Percentiles rank a stretch among this genome's conserved stretches.
These are phyloP conservation scores for Haplographium delicatum DNA, from an alignment of 495 filamentous ascomycete genomes.

Conservation along the genomic window DNA sequence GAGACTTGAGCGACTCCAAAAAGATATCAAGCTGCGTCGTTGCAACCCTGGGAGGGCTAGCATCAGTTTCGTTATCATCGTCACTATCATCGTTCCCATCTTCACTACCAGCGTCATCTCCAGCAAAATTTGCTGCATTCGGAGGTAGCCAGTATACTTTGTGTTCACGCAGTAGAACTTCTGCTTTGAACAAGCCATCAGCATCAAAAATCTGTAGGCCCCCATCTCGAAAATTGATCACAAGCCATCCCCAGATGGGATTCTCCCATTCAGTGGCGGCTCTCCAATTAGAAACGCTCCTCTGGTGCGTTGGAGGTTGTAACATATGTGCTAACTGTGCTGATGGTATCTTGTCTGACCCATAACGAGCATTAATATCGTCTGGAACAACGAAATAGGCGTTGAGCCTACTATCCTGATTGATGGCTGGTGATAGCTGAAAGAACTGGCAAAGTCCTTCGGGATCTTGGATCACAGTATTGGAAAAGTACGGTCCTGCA, in stretches of 20 bases:
- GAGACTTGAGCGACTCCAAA: not conserved
- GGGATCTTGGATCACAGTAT: not conserved
- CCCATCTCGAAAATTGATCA: slow-evolving; percentile 44
- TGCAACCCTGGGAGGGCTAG: not conserved
- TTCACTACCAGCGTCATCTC: slow-evolving; percentile 22
- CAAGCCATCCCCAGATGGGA: slow-evolving; percentile 49
- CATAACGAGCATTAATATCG: not conserved
- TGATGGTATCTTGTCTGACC: too few relatives aligned
- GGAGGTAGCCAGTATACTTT: slow-evolving; percentile 35
- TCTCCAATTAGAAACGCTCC: slow-evolving; percentile 18
- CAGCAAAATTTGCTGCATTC: not conserved
- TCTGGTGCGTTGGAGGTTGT: not conserved
- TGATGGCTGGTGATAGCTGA: slow-evolving; percentile 44
- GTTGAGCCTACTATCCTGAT: slow-evolving; percentile 43
- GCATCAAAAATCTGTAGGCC: slow-evolving; percentile 44
- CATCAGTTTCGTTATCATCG: too few relatives aligned
- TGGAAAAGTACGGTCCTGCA: not conserved
- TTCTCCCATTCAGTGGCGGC: slow-evolving; percentile 37
- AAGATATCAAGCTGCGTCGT: not conserved
- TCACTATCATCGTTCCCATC: too few relatives aligned
- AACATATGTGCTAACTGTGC: too few relatives aligned
- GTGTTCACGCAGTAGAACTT: slow-evolving; percentile 35
- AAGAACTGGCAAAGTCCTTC: slow-evolving; percentile 35
- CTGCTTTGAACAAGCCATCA: slow-evolving; percentile 48
- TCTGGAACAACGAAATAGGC: slow-evolving; percentile 26